A percentile compares a stretch with the other conserved stretches of the same genome.
phyloP scores from a whole-genome alignment of 1,284 basidiomycete species.

The Xerocomus amazonicus region DNA sequence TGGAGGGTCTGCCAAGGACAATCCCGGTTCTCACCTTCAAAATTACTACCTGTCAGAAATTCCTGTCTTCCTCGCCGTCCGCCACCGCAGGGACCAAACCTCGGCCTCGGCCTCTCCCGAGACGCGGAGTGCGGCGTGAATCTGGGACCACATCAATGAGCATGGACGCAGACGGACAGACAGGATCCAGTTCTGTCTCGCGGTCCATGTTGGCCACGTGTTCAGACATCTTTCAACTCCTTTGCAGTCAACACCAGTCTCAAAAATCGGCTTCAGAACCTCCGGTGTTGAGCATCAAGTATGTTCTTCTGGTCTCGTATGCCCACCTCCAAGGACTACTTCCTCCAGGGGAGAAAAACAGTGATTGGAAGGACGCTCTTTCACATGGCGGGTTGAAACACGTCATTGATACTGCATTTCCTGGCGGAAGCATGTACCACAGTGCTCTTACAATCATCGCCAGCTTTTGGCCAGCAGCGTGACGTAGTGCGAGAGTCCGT shows the following conservation, averaged over 20 bases:
- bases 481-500: neutral
- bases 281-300: slow-evolving; percentile 36
- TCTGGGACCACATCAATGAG: slow-evolving; percentile 1
- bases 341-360: slow-evolving; percentile 35
- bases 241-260: slow-evolving; percentile 27
- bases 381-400: slow-evolving; percentile 18
- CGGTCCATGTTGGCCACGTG: slow-evolving; percentile 14
- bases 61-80: slow-evolving; percentile 31
- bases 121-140: slow-evolving; percentile 22
- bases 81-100: slow-evolving; percentile 16
- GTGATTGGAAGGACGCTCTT: slow-evolving; percentile 40
- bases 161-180: slow-evolving; percentile 11
- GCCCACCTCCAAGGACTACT: slow-evolving; percentile 40
- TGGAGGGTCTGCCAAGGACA: slow-evolving; percentile 43
- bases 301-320: slow-evolving; percentile 46
- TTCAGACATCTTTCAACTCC: slow-evolving; percentile 18
- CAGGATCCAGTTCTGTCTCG: slow-evolving; percentile 16
- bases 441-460: slow-evolving; percentile 17
- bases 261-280: slow-evolving; percentile 23
- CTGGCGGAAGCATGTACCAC: slow-evolving; percentile 21
- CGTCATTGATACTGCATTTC: slow-evolving; percentile 19
- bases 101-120: slow-evolving; percentile 36
- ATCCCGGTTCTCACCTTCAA: slow-evolving; percentile 44
- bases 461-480: slow-evolving; percentile 16
- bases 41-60: slow-evolving; percentile 46